Evolutionary conservation across 2,329 filamentous ascomycete species (phyloP), one percentile per base, ranked within the genome.

Genomic region (Knufia petricola): DNA sequence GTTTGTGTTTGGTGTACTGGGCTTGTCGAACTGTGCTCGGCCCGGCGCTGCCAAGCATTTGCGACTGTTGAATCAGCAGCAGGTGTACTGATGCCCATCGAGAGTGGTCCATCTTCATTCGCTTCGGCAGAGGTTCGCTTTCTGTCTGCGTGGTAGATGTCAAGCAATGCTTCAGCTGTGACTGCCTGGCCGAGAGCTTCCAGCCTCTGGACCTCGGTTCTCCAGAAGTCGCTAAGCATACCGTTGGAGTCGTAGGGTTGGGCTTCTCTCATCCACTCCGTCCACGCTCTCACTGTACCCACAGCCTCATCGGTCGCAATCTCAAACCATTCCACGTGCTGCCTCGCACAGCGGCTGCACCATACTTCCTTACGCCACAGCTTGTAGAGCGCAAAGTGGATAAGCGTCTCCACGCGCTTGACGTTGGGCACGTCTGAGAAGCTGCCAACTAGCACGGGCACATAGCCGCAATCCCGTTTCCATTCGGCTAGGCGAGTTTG

Each of bases 241-340:
- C 39, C 39, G 6, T 42, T 6, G 10, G 39, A 42, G 3, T 42
- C 39, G 17, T 42, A 42, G 24, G 39, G 39, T 15, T 28, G 12
- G 9, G 39, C 39, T 13, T 19, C 10, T n/a, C 13, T 26, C 39
- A 42, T 42, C 39, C 39, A 42, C 17, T 42, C 39, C 3, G 13
- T 8, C 39, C 39, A 42, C 13, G 24, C 20, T 9, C 39, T 12
- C 6, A 21, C 39, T 9, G 30, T 17, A 12, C 3, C 26, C 17
- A 15, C 30, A 17, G 38, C 46, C 3, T 13, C 23, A 1, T 23
- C 38, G n/a, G 24, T 31, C 12, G 40, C 24, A 13, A 46, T 34
- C 15, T 52, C 40, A 19, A 52, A 52, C 50, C 50, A 52, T 30
- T 52, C 50, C 17, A 26, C 28, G 30, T 52, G 50, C 48, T 46